Base-by-base conservation (phyloP, 495 filamentous ascomycete genomes). In the Xylaria flabelliformis region DNA sequence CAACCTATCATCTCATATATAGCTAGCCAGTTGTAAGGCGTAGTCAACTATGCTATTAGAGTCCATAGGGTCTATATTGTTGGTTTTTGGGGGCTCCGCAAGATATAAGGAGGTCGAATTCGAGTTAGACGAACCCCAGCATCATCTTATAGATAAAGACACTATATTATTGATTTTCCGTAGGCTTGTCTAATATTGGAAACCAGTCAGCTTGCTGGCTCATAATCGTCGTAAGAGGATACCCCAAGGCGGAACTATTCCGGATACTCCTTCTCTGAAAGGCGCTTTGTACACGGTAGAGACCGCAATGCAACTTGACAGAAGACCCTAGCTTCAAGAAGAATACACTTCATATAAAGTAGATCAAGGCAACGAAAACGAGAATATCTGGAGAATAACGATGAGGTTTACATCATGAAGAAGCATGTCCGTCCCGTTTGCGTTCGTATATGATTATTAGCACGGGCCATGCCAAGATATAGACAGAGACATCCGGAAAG, bases 401-500 rank as follows among this genome's bases (percentile, higher is more conserved):
- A 9, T 34, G 15, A 36, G 53, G 26, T 32, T 32, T 6, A 32
- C 53, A 29, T 32, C 24, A 29, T 26, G 4, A 56, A 56, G 53
- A 56, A 17, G 53, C 53, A 32, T 56, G 12, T 56, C 17, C 4
- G 17, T 66, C 29, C 29, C 5, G 32, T 36, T 39, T 66, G 42
- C 64, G 29, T 19, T 67, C 26, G 48, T 29, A 26, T 53, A 19
- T 9, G 10, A 39, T 39, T 21, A 34, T 34, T 41, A 42, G 64
- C 48, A 67, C 29, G 15, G 29, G 50, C 34, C 50, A 67, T 32
- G 48, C 32, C 34, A 67, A 42, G 64, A 53, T 48, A 65, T 36
- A 17, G 4, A 29, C 1, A 56, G 24, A 15, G 21, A 24, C 12
- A 42, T 13, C 24, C 2, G 13, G 1, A 26, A 63, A 41, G n/a